Evolutionary conservation across 1,284 basidiomycete species (phyloP), one percentile per base, ranked within the genome.

Genomic region (Puccinia hordei): DNA sequence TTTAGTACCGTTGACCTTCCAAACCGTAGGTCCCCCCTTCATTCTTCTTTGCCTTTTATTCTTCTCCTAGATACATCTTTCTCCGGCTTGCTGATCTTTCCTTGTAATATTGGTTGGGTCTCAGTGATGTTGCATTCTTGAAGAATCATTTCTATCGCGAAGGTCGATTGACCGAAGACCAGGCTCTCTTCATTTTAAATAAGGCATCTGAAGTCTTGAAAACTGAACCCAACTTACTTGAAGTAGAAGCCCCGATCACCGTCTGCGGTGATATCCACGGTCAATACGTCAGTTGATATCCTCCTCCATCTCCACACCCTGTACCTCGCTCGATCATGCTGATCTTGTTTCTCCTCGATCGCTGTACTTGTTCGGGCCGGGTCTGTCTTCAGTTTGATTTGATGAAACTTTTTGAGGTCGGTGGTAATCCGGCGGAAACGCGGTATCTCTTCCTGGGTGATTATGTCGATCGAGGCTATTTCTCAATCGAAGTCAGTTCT

Each of bases 91-190:
- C 73, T 63, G n/a, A 38, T 35, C 19, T 61, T 72, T 35, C 24
- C 30, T 72, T 24, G 59, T 0, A 41, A 51, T 61, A n/a, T 68
- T 68, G 41, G 19, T 33, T 59, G 27, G 15, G 33, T 49, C 57
- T 24, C 41, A 79, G 77, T n/a, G 93, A 98, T 87, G 89, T 98
- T 84, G 94, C 93, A 46, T 99, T 96, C 87, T 89, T 99, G 82
- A 99, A 99, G 89, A 98, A 98, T 84, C 96, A 99, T 87, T 98
- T 99, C 85, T 98, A 98, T 86, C 91, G 95, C 77, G 96, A 98
- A 86, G 96, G 96, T 0, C 88, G 94, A 71, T 81, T 63, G 81
- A 83, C 78, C 77, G 83, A 53, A 82, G 86, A 59, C 81, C 93
- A 95, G 86, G 93, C 93, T 22, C 85, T 94, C 79, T 95, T 90